Evolutionary conservation across 495 filamentous ascomycete genomes (phyloP).

Genomic region (Bryoglossum gracile): DNA sequence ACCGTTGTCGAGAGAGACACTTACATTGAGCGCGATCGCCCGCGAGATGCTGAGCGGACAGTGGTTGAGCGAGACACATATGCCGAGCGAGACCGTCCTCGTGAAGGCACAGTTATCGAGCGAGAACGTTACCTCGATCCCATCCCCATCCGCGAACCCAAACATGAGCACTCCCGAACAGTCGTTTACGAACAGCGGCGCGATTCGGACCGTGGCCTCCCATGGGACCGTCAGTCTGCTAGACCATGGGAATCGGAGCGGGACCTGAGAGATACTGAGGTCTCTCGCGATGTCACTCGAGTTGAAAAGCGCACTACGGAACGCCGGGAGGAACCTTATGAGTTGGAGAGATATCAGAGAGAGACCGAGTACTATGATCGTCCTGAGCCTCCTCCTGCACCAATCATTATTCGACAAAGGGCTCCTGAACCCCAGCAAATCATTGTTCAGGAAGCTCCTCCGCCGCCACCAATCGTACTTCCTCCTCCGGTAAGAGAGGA

Average conservation of each 20-base stretch:
- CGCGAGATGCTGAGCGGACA: too few species aligned
- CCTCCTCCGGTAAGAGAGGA: slow-evolving; percentile 49
- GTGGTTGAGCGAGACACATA: too few species aligned
- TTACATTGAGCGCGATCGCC: too few species aligned
- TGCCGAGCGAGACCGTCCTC: too few species aligned
- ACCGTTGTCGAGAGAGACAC: too few species aligned
- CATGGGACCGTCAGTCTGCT: slow-evolving; percentile 39
- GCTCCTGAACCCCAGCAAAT: slow-evolving; percentile 57
- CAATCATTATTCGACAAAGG: slow-evolving; percentile 61
- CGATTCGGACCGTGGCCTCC: slow-evolving; percentile 43
- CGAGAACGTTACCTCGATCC: too few species aligned
- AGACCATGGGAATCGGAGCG: slow-evolving; percentile 28
- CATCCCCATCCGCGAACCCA: too few species aligned
- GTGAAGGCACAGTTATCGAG: too few species aligned
- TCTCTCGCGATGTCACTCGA: too few species aligned
- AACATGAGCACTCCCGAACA: too few species aligned
- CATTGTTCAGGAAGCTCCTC: slow-evolving; percentile 63
- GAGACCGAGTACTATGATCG: slow-evolving; percentile 62
- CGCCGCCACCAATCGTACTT: slow-evolving; percentile 57
- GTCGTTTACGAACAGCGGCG: slow-evolving; percentile 35
- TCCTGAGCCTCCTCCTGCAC: slow-evolving; percentile 44
- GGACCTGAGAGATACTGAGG: slow-evolving; percentile 32
- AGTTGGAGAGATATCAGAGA: slow-evolving; percentile 55
- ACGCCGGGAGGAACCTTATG: slow-evolving; percentile 27
- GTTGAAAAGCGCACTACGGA: slow-evolving; percentile 33